Conservation (phyloP, 805 yeast species). For the Candida alai region DNA sequence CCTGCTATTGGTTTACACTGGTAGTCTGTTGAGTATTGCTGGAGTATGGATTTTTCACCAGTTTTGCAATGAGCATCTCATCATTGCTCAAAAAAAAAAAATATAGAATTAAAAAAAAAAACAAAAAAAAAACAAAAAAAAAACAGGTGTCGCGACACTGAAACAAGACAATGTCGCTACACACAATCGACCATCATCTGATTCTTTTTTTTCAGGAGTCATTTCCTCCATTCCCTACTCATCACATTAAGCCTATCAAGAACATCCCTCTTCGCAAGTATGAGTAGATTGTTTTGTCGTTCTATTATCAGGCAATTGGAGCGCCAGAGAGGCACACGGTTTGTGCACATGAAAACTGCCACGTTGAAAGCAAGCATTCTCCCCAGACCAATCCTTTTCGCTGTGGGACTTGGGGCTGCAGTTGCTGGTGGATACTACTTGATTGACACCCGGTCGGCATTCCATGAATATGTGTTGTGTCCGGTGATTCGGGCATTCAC, state of each 20-base stretch:
- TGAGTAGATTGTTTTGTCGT: background rate
- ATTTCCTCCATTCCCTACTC: too few species aligned
- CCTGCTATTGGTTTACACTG: conserved; percentile 18
- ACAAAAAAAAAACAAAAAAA: background rate
- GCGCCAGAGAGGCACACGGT: background rate
- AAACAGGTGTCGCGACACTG: too few species aligned
- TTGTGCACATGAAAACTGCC: background rate
- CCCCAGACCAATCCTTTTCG: conserved; percentile 12
- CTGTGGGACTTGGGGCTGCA: conserved; percentile 22
- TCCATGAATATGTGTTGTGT: conserved; percentile 77
- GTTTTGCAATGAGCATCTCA: background rate
- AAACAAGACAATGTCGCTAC: too few species aligned
- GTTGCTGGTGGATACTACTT: conserved; percentile 49
- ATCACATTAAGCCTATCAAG: too few species aligned
- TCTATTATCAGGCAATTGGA: conserved; percentile 3
- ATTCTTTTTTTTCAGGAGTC: too few species aligned
- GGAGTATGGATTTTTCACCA: background rate
- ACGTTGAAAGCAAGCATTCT: conserved; percentile 15
- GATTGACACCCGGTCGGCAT: conserved; percentile 74
- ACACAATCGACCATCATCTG: too few species aligned
- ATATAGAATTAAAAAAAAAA: conserved; percentile 1
- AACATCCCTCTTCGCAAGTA: too few species aligned
- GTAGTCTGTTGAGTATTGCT: too few species aligned
- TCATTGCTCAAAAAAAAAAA: too few species aligned
- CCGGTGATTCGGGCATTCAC: conserved; percentile 68